These are phyloP conservation scores for Perkinsus marinus DNA, from an alignment of 169 alveolate species.

Conservation along the genomic window DNA sequence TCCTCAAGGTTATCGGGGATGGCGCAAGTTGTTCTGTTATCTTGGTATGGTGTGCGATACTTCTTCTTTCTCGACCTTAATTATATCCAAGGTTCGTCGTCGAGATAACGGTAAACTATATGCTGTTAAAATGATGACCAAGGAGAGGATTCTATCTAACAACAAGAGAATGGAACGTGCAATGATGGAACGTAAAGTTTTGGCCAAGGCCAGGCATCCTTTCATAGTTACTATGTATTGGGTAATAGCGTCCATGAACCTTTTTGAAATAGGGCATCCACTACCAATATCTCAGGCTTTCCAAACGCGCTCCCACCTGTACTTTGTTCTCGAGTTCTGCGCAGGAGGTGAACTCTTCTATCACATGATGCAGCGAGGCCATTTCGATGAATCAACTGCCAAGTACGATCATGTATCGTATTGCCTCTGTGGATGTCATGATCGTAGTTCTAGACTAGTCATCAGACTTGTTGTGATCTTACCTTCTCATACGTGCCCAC, in stretches of 20 bases:
- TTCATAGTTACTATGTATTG: constrained; percentile 41
- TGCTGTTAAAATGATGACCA: constrained; percentile 61
- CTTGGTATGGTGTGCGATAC: background rate
- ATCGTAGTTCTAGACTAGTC: no score
- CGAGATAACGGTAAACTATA: constrained; percentile 37
- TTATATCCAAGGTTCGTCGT: constrained; percentile 23
- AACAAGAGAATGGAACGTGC: constrained; percentile 60
- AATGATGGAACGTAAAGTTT: constrained; percentile 64
- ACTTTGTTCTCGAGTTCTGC: constrained; percentile 50
- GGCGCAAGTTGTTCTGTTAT: background rate
- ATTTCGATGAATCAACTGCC: constrained; percentile 1
- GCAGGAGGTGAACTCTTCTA: constrained; percentile 52
- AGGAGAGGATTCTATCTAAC: constrained; percentile 43
- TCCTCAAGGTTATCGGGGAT: background rate
- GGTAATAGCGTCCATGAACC: background rate
- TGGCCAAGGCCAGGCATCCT: constrained; percentile 61
- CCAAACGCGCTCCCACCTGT: constrained; percentile 42
- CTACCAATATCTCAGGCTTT: constrained; percentile 23
- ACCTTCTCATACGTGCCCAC: background rate
- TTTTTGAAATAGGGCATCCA: background rate
- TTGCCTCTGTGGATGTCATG: no score
- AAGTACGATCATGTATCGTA: background rate
- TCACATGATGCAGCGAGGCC: constrained; percentile 33
- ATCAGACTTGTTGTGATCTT: background rate
- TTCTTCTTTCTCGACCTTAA: background rate